Base-by-base conservation (phyloP, 2,329 filamentous ascomycete genomes). In the Exophiala oligosperma region DNA sequence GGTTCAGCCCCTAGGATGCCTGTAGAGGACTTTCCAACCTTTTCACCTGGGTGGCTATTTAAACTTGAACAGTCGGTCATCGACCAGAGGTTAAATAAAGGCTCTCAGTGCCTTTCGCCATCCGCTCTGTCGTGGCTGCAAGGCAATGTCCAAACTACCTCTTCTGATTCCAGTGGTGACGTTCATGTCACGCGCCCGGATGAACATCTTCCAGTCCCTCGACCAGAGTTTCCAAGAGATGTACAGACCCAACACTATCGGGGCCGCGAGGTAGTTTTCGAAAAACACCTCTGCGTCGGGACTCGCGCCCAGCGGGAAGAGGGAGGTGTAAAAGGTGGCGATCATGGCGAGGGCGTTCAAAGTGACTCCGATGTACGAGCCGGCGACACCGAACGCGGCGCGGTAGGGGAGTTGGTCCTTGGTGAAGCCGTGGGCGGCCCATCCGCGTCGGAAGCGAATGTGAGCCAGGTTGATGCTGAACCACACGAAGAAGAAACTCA, bases 281-380 rank as follows among this genome's bases (percentile, higher is more conserved):
- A 81, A 81, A 70, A 81, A 81, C 6, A 64, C 64, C 49, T 74
- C 63, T 0, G 74, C 76, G 41, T 73, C 71, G 43, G 70, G 72
- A 12, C 17, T 40, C 1, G 28, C 48, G 24, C 78, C 82, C 46
- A 94, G 81, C 2, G 92, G 92, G 71, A 87, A 92, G 2, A 90
- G 86, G 23, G 89, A 91, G 49, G 90, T 87, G 90, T 92, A 97
- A 77, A 96, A 93, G 71, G 96, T 92, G 1, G 90, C 90, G 48
- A 89, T 71, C 32, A 97, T 81, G 35, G 96, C 86, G 35, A 93
- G 75, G 17, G 81, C 57, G 74, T 96, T 96, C 71, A 96, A 84
- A 23, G 78, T 64, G 56, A 96, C 80, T 29, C 93, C 93, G 28
- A 94, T 62, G 80, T 87, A 97, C 1, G 91, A 95, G 9, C 92